These are phyloP conservation scores for Lichina pygmaea DNA, from an alignment of 495 filamentous ascomycete genomes.

Conservation along the genomic window DNA sequence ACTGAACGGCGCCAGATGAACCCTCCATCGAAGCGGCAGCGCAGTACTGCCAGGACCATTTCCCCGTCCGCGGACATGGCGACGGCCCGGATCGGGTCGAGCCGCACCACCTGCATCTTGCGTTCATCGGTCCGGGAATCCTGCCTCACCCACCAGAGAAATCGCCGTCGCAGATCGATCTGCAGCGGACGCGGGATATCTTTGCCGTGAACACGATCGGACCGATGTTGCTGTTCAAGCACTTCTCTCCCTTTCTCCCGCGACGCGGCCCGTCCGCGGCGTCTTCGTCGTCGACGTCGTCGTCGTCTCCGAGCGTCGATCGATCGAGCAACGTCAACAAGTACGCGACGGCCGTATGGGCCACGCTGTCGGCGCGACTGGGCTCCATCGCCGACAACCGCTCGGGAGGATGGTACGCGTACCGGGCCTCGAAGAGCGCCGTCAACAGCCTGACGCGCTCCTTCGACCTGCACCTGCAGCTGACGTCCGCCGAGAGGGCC, in stretches of 20 bases:
- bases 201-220: conserved; percentile 47
- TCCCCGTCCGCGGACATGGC: conserved; percentile 12
- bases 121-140: conserved; percentile 43
- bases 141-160: conserved; percentile 38
- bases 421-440: conserved; percentile 17
- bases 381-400: conserved; percentile 36
- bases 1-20: conserved; percentile 17
- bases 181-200: conserved; percentile 25
- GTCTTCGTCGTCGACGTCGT: not conserved
- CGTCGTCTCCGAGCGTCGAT: not conserved
- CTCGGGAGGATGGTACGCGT: conserved; percentile 17
- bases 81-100: not conserved
- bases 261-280: conserved; percentile 12
- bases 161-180: conserved; percentile 32
- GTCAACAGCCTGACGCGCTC: conserved; percentile 44
- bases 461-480: conserved; percentile 38
- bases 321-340: not conserved
- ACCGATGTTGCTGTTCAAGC: conserved; percentile 47
- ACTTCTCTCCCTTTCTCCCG: conserved; percentile 41
- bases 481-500: conserved; percentile 17
- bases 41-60: conserved; percentile 12
- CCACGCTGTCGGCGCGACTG: conserved; percentile 49
- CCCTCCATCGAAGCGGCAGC: conserved; percentile 18
- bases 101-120: conserved; percentile 32
- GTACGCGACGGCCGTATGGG: conserved; percentile 26